Evolutionary conservation across 345 rosid genomes (phyloP), one percentile per base, ranked within the genome.

Genomic region (Moricandia arvensis): DNA sequence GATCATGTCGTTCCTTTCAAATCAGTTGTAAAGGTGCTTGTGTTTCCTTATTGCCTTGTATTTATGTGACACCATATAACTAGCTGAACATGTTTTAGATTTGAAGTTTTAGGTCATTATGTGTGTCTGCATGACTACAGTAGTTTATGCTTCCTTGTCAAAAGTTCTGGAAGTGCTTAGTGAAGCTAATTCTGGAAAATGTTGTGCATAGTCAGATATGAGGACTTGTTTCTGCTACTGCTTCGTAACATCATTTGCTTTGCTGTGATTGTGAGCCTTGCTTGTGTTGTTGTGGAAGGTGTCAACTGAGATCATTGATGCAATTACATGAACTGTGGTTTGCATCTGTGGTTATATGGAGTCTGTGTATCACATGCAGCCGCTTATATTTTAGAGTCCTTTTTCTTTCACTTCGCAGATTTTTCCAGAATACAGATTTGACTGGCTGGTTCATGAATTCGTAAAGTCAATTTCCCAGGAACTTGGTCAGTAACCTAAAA

Each of bases 371-470:
- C 15, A 8, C 71, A 59, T 66, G 63, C 55, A 66, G 47, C 47
- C 26, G 15, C 8, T 35, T 47, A 18, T 60, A 24, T 21, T 67
- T 60, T 53, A 38, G 49, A 45, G 35, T 60, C 15, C 11, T 17
- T 51, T 51, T 73, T 47, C n/a, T 70, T 75, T 60, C 74, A 68
- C n/a, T 79, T 71, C 0, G 43, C 88, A 93, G 96, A 76, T 88
- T 60, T 89, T 88, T 71, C 97, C 96, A 11, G 92, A 91, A 76
- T 93, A 89, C 82, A 84, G 93, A 79, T 93, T 91, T 81, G 88
- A 79, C 30, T 87, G 91, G 88, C 82, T 93, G 85, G 88, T 93
- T 45, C 66, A 86, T 74, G 97, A 91, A 78, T 93, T 93, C 65
- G 73, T 82, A 33, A 70, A 81, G 80, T 72, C 90, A 59, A 79